Conservation (phyloP, 805 yeast genomes). For the Alloascoidea hylecoeti region DNA sequence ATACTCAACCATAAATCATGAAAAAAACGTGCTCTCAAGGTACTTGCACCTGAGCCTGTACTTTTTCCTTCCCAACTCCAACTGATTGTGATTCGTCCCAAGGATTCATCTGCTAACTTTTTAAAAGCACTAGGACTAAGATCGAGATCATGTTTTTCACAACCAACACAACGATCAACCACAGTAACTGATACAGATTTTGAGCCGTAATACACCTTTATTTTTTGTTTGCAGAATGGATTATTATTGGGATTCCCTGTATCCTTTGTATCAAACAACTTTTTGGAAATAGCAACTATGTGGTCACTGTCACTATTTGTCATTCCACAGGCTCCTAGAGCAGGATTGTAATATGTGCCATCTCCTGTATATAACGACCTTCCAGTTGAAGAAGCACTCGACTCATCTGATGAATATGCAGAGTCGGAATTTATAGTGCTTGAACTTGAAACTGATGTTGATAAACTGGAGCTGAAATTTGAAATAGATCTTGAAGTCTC, state of each 20-base stretch:
- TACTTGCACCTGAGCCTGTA: too few species aligned
- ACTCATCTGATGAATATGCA: too few species aligned
- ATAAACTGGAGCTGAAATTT: too few species aligned
- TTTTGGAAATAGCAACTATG: conserved; percentile 36
- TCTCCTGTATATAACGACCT: conserved; percentile 16
- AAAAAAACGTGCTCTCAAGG: too few species aligned
- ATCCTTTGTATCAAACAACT: conserved; percentile 26
- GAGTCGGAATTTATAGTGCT: too few species aligned
- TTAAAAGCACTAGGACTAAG: conserved; percentile 47
- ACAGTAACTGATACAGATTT: conserved; percentile 44
- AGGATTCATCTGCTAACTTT: conserved; percentile 31
- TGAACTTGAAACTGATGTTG: too few species aligned
- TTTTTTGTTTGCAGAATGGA: conserved; percentile 36
- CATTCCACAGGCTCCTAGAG: conserved; percentile 43
- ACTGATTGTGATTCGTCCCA: conserved; percentile 38
- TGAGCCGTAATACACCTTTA: conserved; percentile 29
- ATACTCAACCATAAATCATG: too few species aligned
- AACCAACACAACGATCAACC: conserved; percentile 43
- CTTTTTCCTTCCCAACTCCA: too few species aligned
- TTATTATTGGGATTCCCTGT: conserved; percentile 21
- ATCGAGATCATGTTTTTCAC: conserved; percentile 35
- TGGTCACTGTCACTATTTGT: conserved; percentile 28
- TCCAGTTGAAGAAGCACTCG: too few species aligned
- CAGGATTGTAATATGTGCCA: conserved; percentile 20
- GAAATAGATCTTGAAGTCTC: too few species aligned